These are phyloP conservation scores for Yarrowia sp. DNA, from an alignment of 805 yeast genomes.

Conservation along the genomic window DNA sequence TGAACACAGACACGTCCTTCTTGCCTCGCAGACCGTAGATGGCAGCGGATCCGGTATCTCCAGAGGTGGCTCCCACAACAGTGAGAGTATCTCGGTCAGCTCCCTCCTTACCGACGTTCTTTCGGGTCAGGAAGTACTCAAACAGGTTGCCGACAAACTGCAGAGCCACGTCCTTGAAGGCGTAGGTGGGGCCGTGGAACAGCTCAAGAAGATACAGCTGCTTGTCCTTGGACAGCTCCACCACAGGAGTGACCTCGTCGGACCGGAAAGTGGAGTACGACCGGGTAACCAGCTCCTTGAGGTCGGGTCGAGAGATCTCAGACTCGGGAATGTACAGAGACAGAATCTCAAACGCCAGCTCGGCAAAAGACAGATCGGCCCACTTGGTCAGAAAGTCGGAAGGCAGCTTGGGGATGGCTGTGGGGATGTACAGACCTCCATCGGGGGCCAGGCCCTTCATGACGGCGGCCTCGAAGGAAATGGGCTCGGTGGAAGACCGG, in stretches of 20 bases:
- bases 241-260: constrained; percentile 82
- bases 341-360: constrained; percentile 83
- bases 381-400: constrained; percentile 59
- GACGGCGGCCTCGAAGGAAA: constrained; percentile 41
- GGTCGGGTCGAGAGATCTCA: constrained; percentile 73
- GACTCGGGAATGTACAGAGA: constrained; percentile 66
- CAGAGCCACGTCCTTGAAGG: constrained; percentile 97
- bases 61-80: constrained; percentile 98
- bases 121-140: constrained; percentile 82
- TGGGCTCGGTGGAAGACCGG: constrained; percentile 38
- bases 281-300: constrained; percentile 56
- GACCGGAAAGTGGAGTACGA: constrained; percentile 91
- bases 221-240: constrained; percentile 52
- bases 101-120: constrained; percentile 55
- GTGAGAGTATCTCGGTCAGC: constrained; percentile 76
- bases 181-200: constrained; percentile 99
- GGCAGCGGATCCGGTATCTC: constrained; percentile 99
- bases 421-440: constrained; percentile 93
- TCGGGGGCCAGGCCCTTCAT: constrained; percentile 85
- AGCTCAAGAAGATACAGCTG: constrained; percentile 78
- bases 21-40: constrained; percentile 96
- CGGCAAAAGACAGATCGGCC: constrained; percentile 74
- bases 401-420: constrained; percentile 68
- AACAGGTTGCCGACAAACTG: constrained; percentile 97
- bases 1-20: constrained; percentile 96